Conservation (phyloP, 805 yeast species). For the Ogataea salicorniae region DNA sequence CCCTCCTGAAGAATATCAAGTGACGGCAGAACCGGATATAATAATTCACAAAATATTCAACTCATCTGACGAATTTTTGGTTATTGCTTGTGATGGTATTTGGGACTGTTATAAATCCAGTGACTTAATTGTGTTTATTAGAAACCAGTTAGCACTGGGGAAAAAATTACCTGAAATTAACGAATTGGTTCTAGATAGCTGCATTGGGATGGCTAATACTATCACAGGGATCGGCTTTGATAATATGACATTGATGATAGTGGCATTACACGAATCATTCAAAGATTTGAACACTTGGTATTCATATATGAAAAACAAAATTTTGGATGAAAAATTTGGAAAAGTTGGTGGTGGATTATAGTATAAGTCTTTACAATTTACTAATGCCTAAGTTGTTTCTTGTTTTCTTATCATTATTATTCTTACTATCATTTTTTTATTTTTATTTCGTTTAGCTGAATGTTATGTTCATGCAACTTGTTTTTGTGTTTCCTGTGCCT, state of each 20-base stretch:
- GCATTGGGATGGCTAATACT: slow-evolving; percentile 66
- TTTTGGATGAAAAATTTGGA: slow-evolving; percentile 34
- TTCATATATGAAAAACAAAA: slow-evolving; percentile 39
- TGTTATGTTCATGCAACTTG: no score
- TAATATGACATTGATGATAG: slow-evolving; percentile 71
- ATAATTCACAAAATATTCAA: slow-evolving; percentile 44
- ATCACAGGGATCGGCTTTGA: slow-evolving; percentile 78
- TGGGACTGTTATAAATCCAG: slow-evolving; percentile 69
- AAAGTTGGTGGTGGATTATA: slow-evolving; percentile 3
- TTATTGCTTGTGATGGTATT: slow-evolving; percentile 78
- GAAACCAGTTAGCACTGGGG: slow-evolving; percentile 54
- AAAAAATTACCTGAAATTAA: slow-evolving; percentile 54
- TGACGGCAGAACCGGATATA: slow-evolving; percentile 75
- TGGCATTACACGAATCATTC: slow-evolving; percentile 48
- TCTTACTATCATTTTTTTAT: background rate
- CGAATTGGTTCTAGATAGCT: slow-evolving; percentile 56
- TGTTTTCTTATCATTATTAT: background rate
- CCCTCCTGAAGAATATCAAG: slow-evolving; percentile 70
- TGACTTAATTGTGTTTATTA: slow-evolving; percentile 46
- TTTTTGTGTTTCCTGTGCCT: background rate
- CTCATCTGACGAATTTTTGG: slow-evolving; percentile 56
- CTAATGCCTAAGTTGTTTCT: background rate
- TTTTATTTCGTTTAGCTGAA: background rate
- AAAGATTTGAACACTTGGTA: slow-evolving; percentile 52
- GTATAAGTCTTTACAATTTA: background rate